Percentiles rank a stretch among this genome's conserved stretches.
Conservation (phyloP, 2,329 filamentous ascomycete genomes). For the Ascochyta rabiei region DNA sequence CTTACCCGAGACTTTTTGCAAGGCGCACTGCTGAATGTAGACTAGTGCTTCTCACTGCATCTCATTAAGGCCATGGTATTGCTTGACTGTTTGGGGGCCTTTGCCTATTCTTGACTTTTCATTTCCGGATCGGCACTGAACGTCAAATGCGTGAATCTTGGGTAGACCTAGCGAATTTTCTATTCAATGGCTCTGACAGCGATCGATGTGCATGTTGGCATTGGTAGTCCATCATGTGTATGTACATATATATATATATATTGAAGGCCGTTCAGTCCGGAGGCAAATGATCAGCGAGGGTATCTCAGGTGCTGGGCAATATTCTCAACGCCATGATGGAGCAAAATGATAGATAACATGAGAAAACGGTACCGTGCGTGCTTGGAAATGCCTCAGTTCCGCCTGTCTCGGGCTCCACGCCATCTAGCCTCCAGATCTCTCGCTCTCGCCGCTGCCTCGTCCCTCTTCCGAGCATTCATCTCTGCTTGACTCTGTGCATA, state of each 20-base stretch:
- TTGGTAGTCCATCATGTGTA: background rate
- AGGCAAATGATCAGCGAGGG: slow-evolving; percentile 2
- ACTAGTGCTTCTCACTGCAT: too few species aligned
- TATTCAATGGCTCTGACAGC: too few species aligned
- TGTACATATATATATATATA: too few species aligned
- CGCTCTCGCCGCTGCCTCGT: slow-evolving; percentile 52
- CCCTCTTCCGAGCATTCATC: slow-evolving; percentile 47
- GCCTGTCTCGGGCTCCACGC: slow-evolving; percentile 31
- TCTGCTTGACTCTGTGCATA: slow-evolving; percentile 57
- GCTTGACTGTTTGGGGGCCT: background rate
- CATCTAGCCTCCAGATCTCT: slow-evolving; percentile 54
- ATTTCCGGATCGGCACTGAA: background rate
- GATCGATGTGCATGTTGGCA: background rate
- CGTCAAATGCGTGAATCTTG: background rate
- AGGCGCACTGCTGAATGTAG: slow-evolving; percentile 1
- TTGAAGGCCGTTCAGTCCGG: too few species aligned
- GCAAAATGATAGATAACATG: background rate
- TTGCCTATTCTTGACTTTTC: background rate
- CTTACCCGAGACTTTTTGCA: slow-evolving; percentile 3
- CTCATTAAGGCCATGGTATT: too few species aligned
- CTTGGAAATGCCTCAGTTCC: background rate
- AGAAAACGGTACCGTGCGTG: background rate
- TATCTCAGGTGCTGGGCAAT: background rate
- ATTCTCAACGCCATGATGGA: background rate
- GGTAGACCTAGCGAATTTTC: too few species aligned